Evolutionary conservation across 352 stramenopile species (phyloP), one percentile per base, ranked within the genome.

Genomic region (Pelagophyceae sp.): DNA sequence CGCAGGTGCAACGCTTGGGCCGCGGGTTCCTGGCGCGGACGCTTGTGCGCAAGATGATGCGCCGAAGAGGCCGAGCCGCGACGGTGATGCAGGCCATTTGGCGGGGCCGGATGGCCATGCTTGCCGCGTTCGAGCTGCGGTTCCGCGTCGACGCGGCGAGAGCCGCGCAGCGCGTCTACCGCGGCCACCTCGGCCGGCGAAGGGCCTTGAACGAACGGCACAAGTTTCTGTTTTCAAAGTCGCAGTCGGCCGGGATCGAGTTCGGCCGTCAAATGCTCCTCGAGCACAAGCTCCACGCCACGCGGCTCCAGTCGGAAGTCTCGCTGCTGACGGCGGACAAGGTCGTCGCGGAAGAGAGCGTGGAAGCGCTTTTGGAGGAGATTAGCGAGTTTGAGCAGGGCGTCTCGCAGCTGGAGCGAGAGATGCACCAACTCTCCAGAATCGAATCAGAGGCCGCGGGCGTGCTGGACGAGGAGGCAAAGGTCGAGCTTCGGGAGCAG

Each of bases 241-340:
- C 88, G 51, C 94, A 98, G 85, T 90, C 86, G 1, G 92, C 95
- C 80, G 92, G 93, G 23, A 95, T 98, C 78, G 89, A 95, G 78
- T 94, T 98, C 78, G 94, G 92, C 54, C 92, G 95, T 76, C 92
- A 98, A 82, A 94, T 98, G 85, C 87, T 98, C 29, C 81, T 96
- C 25, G 92, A 97, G 85, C 96, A 97, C 88, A 97, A 97, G 80
- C 84, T 97, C 11, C 91, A 95, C 77, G 93, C 90, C 15, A 96
- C 92, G 38, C 92, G 94, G 76, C 84, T 98, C 31, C 93, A 98
- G 80, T 96, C 88, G 51, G 93, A 98, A 78, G 88, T 97, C 0
- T 88, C 89, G 40, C 75, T 98, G 69, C 86, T 98, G 0, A 89
- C 88, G 3, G 81, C 90, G 31, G 92, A 95, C 74, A 98, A 97